Base-by-base conservation (phyloP, 352 stramenopile species). In the Phytophthora citrophthora region DNA sequence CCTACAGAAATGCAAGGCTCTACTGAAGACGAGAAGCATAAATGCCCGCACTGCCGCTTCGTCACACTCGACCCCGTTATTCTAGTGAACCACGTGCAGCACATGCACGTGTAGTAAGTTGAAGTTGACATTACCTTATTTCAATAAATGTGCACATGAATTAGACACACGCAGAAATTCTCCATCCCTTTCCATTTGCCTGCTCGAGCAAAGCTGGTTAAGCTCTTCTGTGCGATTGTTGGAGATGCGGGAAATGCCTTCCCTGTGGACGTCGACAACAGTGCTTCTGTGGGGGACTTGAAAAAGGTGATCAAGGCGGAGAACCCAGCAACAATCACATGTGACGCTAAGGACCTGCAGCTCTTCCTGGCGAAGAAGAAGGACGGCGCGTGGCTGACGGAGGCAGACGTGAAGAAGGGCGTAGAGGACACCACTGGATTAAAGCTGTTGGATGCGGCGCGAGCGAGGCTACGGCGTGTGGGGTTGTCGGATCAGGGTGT, bases 61-160 rank as follows among this genome's bases (percentile, higher is more conserved):
- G 38, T 73, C 20, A 76, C 82, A 0, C 34, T 59, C 1, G 79
- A 94, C 54, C 61, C 81, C 12, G 79, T 91, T 16, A 81, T 90
- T 29, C 65, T 94, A 29, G 83, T 94, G 5, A 91, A 91, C 69
- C 86, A 94, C 60, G 77, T 94, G 12, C 69, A 94, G 66, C 70
- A 84, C 54, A 56, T 94, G 12, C 86, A 94, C 54, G 67, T 70
- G 18, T 41, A 75, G 34, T 78, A 82, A 29, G 49, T 53, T 45
- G 31, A 27, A 50, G 27, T 12, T 51, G n/a, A 41, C 15, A 8
- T 57, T 55, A 46, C 6, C 10, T 39, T 45, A 55, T 46, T 69
- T 40, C 10, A 43, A 26, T 15, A 27, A 51, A 45, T 46, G 51
- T 62, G 23, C 26, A 45, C 54, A 59, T 48, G 24, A 56, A 53